These are phyloP conservation scores for Lojkania enalia DNA, from an alignment of 2,329 filamentous ascomycete species.

Conservation along the genomic window DNA sequence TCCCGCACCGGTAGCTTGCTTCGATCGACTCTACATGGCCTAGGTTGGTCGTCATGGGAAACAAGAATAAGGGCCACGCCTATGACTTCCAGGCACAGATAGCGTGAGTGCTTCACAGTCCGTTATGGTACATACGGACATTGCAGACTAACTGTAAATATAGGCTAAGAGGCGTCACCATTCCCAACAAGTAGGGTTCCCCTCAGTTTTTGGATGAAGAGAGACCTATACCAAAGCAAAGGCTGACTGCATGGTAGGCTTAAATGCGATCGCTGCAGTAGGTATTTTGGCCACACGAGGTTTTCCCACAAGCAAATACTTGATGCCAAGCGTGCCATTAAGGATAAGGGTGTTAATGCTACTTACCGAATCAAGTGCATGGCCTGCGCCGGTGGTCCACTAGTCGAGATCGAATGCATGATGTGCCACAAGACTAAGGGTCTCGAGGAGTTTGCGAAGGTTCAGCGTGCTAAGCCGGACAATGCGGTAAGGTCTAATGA, in stretches of 20 bases:
- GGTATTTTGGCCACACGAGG: constrained; percentile 38
- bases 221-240: background rate
- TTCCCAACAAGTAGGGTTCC: background rate
- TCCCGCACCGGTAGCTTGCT: too few relatives aligned
- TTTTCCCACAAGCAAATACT: constrained; percentile 56
- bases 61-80: too few relatives aligned
- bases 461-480: constrained; percentile 52
- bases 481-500: constrained; percentile 46
- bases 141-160: too few relatives aligned
- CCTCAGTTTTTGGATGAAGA: background rate
- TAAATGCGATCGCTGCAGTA: constrained; percentile 53
- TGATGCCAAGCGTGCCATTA: constrained; percentile 28
- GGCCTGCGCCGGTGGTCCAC: constrained; percentile 48
- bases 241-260: constrained; percentile 37
- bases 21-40: too few relatives aligned
- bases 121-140: too few relatives aligned
- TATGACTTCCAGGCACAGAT: too few relatives aligned
- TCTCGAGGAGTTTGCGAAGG: constrained; percentile 55
- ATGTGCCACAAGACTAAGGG: constrained; percentile 53
- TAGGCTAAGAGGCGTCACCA: too few relatives aligned
- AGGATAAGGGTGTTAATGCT: constrained; percentile 15
- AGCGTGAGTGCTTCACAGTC: too few relatives aligned
- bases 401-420: constrained; percentile 53
- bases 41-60: too few relatives aligned
- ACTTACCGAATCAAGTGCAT: constrained; percentile 46